phyloP scores from a whole-genome alignment of 2,329 filamentous ascomycete genomes.

The Verticillium tricorpus region DNA sequence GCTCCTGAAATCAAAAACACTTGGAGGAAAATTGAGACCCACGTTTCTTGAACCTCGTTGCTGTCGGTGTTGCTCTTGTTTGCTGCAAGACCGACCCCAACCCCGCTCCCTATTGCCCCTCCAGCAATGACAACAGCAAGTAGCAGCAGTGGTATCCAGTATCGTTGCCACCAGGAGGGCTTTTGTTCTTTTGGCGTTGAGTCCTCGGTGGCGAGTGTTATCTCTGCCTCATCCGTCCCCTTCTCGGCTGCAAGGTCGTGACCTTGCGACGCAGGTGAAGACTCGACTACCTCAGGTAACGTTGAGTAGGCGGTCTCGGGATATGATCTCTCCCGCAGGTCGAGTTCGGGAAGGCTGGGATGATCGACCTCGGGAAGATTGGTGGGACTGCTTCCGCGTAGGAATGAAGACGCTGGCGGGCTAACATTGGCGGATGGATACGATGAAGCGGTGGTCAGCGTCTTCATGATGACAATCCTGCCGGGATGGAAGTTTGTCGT shows the following conservation, averaged over 20 bases:
- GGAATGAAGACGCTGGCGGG: not conserved
- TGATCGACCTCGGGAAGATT: not conserved
- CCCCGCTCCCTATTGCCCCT: not conserved
- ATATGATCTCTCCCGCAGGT: not conserved
- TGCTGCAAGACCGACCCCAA: not conserved
- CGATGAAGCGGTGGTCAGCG: not conserved
- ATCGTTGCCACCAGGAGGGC: not conserved
- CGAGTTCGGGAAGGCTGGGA: not conserved
- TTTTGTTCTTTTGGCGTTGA: not conserved
- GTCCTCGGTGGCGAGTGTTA: not conserved
- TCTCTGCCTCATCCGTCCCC: not conserved
- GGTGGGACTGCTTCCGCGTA: not conserved
- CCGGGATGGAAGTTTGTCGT: too few species aligned
- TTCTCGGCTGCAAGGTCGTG: not conserved
- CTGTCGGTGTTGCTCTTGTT: not conserved
- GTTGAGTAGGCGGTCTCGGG: not conserved
- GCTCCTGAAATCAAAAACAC: not conserved
- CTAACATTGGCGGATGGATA: not conserved
- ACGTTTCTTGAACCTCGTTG: not conserved
- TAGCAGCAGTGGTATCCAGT: not conserved
- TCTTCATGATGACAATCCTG: not conserved
- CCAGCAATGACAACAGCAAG: not conserved
- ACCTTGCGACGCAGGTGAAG: not conserved
- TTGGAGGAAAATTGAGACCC: not conserved
- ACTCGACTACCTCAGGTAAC: not conserved